These are phyloP conservation scores for Besnoitia besnoiti DNA, from an alignment of 169 alveolate species.

Conservation along the genomic window DNA sequence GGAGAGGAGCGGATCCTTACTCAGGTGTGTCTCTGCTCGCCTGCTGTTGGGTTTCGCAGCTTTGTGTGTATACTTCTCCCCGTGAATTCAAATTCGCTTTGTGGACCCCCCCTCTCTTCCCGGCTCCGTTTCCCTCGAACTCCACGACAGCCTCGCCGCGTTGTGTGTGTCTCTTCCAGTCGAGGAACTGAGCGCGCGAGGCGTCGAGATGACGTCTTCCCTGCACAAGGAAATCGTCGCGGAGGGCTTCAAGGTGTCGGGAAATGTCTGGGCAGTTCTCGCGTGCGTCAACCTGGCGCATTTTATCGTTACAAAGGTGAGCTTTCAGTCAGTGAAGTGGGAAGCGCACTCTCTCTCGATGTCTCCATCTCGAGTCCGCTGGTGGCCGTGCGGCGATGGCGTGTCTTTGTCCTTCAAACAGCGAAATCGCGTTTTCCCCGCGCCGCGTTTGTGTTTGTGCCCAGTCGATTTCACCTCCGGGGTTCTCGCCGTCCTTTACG, in stretches of 20 bases:
- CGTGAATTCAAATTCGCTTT: too few species aligned
- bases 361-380: neutral
- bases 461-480: neutral
- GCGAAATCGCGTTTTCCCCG: neutral
- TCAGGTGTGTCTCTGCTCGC: too few species aligned
- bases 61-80: too few species aligned
- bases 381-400: too few species aligned
- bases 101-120: too few species aligned
- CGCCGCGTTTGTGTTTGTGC: neutral
- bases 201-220: conserved; percentile 4
- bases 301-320: conserved; percentile 30
- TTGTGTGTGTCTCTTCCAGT: neutral
- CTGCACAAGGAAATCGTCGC: conserved; percentile 18
- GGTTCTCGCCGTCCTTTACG: neutral
- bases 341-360: too few species aligned
- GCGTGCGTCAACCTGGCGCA: conserved; percentile 38
- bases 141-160: neutral
- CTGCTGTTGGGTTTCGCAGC: too few species aligned
- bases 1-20: too few species aligned
- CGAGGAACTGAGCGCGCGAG: conserved; percentile 29
- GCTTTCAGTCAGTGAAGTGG: neutral
- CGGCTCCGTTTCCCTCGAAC: too few species aligned
- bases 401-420: conserved; percentile 13
- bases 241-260: neutral
- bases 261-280: conserved; percentile 41